A percentile compares a stretch with the other conserved stretches of the same genome.
phyloP scores from a whole-genome alignment of 352 stramenopile species.

The Globisporangium yorkense region DNA sequence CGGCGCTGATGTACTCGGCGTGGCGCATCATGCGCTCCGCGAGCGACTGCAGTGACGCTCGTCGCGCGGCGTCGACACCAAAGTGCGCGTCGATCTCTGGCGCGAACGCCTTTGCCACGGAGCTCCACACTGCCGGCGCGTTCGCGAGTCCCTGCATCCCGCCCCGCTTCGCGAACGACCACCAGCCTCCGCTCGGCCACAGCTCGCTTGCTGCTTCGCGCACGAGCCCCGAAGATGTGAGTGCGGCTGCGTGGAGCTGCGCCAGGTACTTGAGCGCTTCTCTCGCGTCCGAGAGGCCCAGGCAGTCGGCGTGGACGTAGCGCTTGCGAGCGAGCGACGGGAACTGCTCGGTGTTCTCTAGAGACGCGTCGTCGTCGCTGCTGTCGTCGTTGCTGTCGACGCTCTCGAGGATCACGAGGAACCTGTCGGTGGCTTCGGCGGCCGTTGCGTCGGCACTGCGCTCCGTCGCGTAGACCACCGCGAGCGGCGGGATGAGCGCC shows the following conservation, averaged over 20 bases:
- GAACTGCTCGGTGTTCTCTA: background rate
- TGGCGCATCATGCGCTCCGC: conserved; percentile 40
- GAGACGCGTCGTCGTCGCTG: background rate
- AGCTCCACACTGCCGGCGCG: conserved; percentile 31
- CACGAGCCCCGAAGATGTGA: conserved; percentile 20
- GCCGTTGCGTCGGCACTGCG: background rate
- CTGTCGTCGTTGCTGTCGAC: conserved; percentile 10
- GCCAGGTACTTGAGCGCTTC: conserved; percentile 46
- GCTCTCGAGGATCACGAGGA: conserved; percentile 51
- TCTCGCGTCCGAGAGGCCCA: conserved; percentile 26
- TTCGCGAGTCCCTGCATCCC: conserved; percentile 27
- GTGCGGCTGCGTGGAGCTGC: conserved; percentile 32
- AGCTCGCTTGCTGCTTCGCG: conserved; percentile 20
- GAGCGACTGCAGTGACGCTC: conserved; percentile 16
- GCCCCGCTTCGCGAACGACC: conserved; percentile 54
- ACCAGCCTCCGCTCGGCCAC: conserved; percentile 48
- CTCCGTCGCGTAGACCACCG: conserved; percentile 31
- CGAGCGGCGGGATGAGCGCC: conserved; percentile 35
- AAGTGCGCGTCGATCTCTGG: conserved; percentile 5
- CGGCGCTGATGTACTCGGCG: conserved; percentile 39
- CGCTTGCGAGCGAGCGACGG: background rate
- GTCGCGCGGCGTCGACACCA: background rate
- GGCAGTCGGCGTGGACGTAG: conserved; percentile 32
- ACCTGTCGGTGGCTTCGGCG: conserved; percentile 27
- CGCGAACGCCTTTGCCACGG: conserved; percentile 28